These are phyloP conservation scores for Prunus davidiana DNA, from an alignment of 306 rosid genomes.

Conservation along the genomic window DNA sequence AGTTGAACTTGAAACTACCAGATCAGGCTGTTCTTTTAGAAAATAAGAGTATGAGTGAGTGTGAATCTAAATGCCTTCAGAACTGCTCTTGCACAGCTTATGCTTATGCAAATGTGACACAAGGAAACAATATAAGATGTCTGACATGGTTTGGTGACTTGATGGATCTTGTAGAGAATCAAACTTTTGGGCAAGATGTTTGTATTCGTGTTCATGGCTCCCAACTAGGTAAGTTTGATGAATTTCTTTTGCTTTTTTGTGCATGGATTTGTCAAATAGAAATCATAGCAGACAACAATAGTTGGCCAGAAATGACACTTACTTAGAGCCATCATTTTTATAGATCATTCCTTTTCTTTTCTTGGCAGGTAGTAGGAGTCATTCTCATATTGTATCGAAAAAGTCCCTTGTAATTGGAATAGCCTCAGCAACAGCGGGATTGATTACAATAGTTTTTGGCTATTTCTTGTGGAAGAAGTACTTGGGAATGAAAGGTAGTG, in stretches of 20 bases:
- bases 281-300: neutral
- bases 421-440: neutral
- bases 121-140: neutral
- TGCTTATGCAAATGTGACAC: conserved; percentile 18
- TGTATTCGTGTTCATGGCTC: neutral
- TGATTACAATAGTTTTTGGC: neutral
- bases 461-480: neutral
- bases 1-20: conserved; percentile 1
- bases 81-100: conserved; percentile 67
- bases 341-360: neutral
- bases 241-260: too few species aligned
- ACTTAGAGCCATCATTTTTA: too few species aligned
- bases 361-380: neutral
- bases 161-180: neutral
- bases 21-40: neutral
- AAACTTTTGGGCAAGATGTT: neutral
- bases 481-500: neutral
- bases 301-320: neutral
- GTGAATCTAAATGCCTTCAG: conserved; percentile 34
- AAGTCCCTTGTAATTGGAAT: neutral
- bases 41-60: conserved; percentile 25
- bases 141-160: neutral
- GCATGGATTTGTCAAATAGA: neutral
- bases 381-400: neutral
- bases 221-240: neutral